Conservation (phyloP, 2,329 filamentous ascomycete genomes). For the Fusarium cyanostomum region DNA sequence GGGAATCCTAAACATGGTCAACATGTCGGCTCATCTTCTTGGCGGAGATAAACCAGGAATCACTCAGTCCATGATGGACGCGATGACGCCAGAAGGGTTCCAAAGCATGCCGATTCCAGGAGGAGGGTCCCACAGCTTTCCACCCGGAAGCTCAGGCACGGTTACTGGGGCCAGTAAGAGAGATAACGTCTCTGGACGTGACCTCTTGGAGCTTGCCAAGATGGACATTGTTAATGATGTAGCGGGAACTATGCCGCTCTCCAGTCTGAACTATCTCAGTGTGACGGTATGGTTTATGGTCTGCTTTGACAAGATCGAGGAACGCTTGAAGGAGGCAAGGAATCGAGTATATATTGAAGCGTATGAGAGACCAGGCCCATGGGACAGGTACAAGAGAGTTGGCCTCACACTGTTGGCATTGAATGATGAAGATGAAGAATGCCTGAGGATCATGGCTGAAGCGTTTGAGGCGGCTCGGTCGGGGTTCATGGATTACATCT, state of each 20-base stretch:
- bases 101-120: background rate
- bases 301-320: conserved; percentile 44
- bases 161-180: background rate
- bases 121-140: too few relatives aligned
- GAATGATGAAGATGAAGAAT: conserved; percentile 9
- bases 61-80: background rate
- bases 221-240: conserved; percentile 19
- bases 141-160: too few relatives aligned
- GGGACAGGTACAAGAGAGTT: background rate
- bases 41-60: background rate
- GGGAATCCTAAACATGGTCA: background rate
- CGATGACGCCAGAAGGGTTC: background rate
- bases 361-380: background rate
- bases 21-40: background rate
- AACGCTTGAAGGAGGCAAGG: conserved; percentile 32
- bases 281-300: conserved; percentile 38
- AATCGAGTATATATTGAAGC: conserved; percentile 32
- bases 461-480: background rate
- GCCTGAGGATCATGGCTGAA: conserved; percentile 10
- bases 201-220: background rate
- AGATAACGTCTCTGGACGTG: background rate
- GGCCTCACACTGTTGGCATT: conserved; percentile 10
- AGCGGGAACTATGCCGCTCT: conserved; percentile 35
- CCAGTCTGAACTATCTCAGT: conserved; percentile 48
- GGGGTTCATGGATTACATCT: conserved; percentile 20